Conservation (phyloP, 352 stramenopile species). For the Globisporangium paddicum region DNA sequence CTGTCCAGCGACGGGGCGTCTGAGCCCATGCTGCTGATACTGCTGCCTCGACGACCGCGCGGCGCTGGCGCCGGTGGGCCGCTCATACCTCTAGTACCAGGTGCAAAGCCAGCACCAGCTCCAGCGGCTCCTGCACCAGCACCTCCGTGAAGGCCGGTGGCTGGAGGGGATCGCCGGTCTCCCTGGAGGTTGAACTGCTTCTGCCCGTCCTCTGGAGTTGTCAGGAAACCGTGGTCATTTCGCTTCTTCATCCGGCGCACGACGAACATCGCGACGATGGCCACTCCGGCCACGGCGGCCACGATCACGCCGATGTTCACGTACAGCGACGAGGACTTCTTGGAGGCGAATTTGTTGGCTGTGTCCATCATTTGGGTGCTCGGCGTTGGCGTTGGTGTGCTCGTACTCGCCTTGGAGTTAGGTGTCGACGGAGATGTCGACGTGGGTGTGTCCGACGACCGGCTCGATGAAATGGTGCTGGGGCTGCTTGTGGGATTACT, state of each 20-base stretch:
- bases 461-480: neutral
- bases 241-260: conserved; percentile 27
- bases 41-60: conserved; percentile 11
- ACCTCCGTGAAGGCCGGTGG: neutral
- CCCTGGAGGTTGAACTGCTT: conserved; percentile 22
- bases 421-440: neutral
- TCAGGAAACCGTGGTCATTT: conserved; percentile 19
- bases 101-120: neutral
- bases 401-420: neutral
- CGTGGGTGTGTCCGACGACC: neutral
- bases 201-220: conserved; percentile 23
- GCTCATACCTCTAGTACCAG: conserved; percentile 11
- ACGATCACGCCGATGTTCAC: conserved; percentile 47
- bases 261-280: conserved; percentile 51
- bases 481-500: conserved; percentile 8
- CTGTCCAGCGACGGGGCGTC: conserved; percentile 17
- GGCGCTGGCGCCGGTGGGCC: neutral
- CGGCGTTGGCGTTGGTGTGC: neutral
- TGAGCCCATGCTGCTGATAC: conserved; percentile 4
- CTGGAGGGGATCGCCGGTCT: conserved; percentile 8
- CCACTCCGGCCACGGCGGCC: conserved; percentile 29
- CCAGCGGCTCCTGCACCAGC: neutral
- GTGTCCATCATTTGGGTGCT: neutral
- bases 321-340: conserved; percentile 18
- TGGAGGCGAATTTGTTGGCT: neutral